Evolutionary conservation across 1,139 yeast species (phyloP), one percentile per base, ranked within the genome.

Genomic region (Debaryomycetaceae sp.): DNA sequence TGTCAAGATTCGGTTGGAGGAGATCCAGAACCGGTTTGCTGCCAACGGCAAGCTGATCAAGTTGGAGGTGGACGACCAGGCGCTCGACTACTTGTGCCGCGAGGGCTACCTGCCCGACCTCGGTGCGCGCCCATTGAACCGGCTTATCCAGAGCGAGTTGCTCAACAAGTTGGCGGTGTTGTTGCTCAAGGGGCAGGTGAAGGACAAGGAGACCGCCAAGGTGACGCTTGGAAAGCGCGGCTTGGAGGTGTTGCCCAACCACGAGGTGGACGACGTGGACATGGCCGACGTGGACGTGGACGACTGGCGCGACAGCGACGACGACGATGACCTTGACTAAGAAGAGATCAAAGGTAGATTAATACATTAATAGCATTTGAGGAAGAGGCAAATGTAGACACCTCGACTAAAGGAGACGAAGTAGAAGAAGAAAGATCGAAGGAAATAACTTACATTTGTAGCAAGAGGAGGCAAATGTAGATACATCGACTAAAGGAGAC

Each of bases 51-150:
- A 84, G 63, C 69, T 76, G 36, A 70, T 89, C 47, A 65, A 70
- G 19, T 74, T 93, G 48, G 72, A 80, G 25, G 71, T 89, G 12
- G 78, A 79, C 35, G 78, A 75, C 30, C 77, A 66, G 5, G 95
- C 96, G 5, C 64, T 83, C 49, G 89, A 83, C 33, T 91, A 82
- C 66, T 68, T 91, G 43, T 77, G 89, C 46, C 69, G 72, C 46
- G 67, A 88, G 48, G 98, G 99, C 28, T 91, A 89, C 62, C 86
- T 95, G 17, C 73, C 83, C 32, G 95, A 88, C 56, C 70, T 91
- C 56, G 98, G 99, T 61, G 98, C 99, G 2, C 77, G 99, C 57
- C 99, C 99, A 39, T 73, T 91, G 61, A 93, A 91, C 71, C 78
- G 98, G 50, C 73, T 91, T 45, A 88, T 91, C 42, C 97, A 91